Evolutionary conservation across 148 eudicot species (phyloP).

Genomic region (Euryodendron excelsum): DNA sequence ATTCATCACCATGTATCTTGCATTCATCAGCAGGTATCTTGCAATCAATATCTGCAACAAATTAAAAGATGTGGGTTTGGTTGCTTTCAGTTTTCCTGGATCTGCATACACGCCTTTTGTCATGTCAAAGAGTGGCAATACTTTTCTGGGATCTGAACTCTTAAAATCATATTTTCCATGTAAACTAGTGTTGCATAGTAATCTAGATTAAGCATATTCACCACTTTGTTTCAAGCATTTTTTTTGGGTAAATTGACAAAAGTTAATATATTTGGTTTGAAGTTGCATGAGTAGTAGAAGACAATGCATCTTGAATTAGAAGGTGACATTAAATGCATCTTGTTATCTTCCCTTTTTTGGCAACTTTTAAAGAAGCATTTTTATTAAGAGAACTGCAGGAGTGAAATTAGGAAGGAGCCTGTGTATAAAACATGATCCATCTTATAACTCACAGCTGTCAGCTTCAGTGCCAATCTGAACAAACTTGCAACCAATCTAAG

Average conservation of each 20-base stretch:
- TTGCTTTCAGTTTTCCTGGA: neutral
- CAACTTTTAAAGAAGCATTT: no score
- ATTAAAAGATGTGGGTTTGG: conserved; percentile 5
- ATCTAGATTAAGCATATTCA: conserved; percentile 2
- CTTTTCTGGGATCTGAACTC: neutral
- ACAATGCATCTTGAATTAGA: neutral
- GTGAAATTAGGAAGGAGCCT: neutral
- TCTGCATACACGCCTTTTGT: neutral
- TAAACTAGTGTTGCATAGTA: neutral
- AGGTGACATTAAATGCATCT: neutral
- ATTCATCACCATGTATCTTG: neutral
- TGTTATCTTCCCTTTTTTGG: no score
- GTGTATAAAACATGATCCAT: neutral
- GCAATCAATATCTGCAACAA: neutral
- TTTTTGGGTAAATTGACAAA: neutral
- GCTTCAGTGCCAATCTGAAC: no score
- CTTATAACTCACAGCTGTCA: no score
- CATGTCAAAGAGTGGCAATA: neutral
- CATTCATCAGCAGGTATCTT: neutral
- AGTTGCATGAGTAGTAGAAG: neutral
- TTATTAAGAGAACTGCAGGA: neutral
- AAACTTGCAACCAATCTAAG: no score
- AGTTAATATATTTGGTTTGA: no score
- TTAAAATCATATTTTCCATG: neutral
- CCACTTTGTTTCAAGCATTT: neutral